Evolutionary conservation across 2,329 filamentous ascomycete genomes (phyloP).

Genomic region (Exophiala phaeomuriformis): DNA sequence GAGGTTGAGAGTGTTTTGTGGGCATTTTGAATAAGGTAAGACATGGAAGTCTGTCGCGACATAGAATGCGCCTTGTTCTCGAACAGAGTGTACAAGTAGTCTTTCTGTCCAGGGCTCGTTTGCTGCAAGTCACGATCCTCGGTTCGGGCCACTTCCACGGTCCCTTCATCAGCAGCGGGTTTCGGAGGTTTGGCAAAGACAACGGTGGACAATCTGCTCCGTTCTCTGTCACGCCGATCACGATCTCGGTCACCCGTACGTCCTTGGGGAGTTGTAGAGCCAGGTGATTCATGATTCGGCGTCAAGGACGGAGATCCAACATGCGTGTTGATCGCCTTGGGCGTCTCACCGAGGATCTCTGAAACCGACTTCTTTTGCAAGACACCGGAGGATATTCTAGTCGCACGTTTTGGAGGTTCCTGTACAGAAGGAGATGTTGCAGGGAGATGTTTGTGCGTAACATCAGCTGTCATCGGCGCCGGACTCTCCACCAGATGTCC

Average conservation of each 20-base stretch:
- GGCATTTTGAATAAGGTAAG: conserved; percentile 69
- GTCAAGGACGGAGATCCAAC: conserved; percentile 30
- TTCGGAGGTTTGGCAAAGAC: conserved; percentile 65
- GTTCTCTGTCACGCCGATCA: conserved; percentile 52
- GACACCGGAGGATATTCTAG: conserved; percentile 61
- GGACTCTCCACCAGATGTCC: conserved; percentile 24
- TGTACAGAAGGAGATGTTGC: conserved; percentile 29
- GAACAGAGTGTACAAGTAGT: conserved; percentile 59
- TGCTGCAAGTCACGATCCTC: conserved; percentile 27
- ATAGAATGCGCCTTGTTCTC: conserved; percentile 53
- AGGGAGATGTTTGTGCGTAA: conserved; percentile 27
- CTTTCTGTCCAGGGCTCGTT: conserved; percentile 52
- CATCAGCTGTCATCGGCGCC: conserved; percentile 21
- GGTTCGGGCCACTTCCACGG: conserved; percentile 32
- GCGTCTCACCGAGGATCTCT: conserved; percentile 60
- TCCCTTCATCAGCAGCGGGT: conserved; percentile 41
- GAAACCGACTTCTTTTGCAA: conserved; percentile 66
- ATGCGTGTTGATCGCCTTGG: conserved; percentile 34
- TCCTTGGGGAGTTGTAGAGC: conserved; percentile 33
- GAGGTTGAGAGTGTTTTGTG: conserved; percentile 84
- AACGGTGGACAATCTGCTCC: conserved; percentile 63
- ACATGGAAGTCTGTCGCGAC: conserved; percentile 47
- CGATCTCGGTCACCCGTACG: conserved; percentile 45
- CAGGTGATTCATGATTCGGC: conserved; percentile 28
- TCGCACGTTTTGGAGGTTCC: conserved; percentile 53